phyloP scores from a whole-genome alignment of 768 basidiomycete species.

The Tulasnella sp. region DNA sequence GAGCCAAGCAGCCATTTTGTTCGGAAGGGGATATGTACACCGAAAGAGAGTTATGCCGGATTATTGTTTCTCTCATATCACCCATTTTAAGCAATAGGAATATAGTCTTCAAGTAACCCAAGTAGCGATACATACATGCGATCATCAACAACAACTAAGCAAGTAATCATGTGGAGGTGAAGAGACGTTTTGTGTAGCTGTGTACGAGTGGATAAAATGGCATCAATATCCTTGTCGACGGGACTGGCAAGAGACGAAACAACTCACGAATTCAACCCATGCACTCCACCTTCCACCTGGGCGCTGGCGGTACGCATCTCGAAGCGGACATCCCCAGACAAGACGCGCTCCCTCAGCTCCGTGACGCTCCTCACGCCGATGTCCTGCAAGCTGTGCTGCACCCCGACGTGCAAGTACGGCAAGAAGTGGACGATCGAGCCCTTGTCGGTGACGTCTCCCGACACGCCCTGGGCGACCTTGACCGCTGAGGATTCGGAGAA shows the following conservation, averaged over 20 bases:
- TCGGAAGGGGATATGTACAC: no score
- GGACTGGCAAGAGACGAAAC: neutral
- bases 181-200: conserved; percentile 50
- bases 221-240: neutral
- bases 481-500: conserved; percentile 87
- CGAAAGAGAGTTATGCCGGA: neutral
- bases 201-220: neutral
- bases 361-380: conserved; percentile 62
- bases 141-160: neutral
- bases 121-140: neutral
- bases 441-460: conserved; percentile 95
- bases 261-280: conserved; percentile 87
- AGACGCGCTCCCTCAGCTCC: conserved; percentile 57
- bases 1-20: no score
- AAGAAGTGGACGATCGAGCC: conserved; percentile 88
- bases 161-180: conserved; percentile 13
- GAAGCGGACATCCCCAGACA: conserved; percentile 61
- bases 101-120: neutral
- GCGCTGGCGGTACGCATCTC: conserved; percentile 91
- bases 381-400: conserved; percentile 94
- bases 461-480: conserved; percentile 95
- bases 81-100: neutral
- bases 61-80: neutral
- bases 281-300: conserved; percentile 91
- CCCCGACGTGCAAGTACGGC: conserved; percentile 68